phyloP scores from a whole-genome alignment of 2,329 filamentous ascomycete species.

The Colletotrichum sublineola region DNA sequence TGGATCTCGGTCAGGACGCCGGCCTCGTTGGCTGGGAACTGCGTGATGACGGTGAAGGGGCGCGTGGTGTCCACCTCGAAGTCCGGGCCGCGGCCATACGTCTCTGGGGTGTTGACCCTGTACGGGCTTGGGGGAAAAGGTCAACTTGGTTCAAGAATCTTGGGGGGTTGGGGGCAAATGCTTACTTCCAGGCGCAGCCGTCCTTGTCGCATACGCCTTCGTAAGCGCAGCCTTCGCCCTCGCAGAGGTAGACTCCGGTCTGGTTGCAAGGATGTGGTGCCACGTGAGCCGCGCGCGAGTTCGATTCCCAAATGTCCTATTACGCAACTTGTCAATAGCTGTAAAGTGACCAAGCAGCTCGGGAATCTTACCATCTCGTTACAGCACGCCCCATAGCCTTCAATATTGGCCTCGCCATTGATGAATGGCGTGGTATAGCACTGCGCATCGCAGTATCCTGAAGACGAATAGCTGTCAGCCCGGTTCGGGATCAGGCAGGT shows the following conservation, averaged over 20 bases:
- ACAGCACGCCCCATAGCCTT: conserved; percentile 62
- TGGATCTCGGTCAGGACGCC: conserved; percentile 60
- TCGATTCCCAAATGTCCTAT: conserved; percentile 67
- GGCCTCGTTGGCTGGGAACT: conserved; percentile 57
- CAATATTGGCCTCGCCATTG: conserved; percentile 60
- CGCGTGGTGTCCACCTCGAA: conserved; percentile 53
- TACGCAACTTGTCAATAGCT: background rate
- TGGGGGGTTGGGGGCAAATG: background rate
- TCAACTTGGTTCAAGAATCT: background rate
- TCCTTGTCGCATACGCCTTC: conserved; percentile 59
- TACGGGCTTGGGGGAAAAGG: conserved; percentile 47
- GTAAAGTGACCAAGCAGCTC: background rate
- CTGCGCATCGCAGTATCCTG: conserved; percentile 70
- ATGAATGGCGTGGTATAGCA: conserved; percentile 66
- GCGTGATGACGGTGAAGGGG: conserved; percentile 63
- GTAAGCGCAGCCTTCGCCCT: conserved; percentile 55
- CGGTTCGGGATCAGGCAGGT: background rate
- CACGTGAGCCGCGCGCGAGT: conserved; percentile 58
- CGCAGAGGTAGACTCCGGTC: conserved; percentile 58
- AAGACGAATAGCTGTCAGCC: background rate
- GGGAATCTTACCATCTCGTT: conserved; percentile 58
- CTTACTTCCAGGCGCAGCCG: conserved; percentile 58
- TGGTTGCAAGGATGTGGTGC: conserved; percentile 64
- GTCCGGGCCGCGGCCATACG: conserved; percentile 51
- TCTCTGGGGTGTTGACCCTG: conserved; percentile 44